Conservation (phyloP, 2,329 filamentous ascomycete species). For the Dothistroma septosporum region DNA sequence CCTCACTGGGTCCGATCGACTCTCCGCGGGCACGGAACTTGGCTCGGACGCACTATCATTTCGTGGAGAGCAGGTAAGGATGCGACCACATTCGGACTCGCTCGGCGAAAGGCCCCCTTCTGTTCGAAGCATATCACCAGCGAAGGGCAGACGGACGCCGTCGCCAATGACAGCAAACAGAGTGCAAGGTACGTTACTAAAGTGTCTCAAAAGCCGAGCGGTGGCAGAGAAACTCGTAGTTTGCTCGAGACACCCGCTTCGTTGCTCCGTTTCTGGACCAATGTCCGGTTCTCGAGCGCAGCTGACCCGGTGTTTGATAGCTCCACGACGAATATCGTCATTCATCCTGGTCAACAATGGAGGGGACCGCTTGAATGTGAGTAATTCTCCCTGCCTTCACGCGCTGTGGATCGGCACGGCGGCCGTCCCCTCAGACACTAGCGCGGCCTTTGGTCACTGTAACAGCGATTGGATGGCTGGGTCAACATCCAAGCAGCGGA, state of each 20-base stretch:
- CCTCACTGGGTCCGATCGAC: slow-evolving; percentile 77
- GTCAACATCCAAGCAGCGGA: too few species aligned
- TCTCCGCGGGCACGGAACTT: slow-evolving; percentile 81
- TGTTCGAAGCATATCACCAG: slow-evolving; percentile 61
- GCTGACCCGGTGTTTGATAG: slow-evolving; percentile 24
- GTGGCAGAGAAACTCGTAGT: not conserved
- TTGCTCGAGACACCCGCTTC: not conserved
- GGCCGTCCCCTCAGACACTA: too few species aligned
- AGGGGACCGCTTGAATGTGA: slow-evolving; percentile 52
- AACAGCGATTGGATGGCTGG: too few species aligned
- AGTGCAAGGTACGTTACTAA: slow-evolving; percentile 42
- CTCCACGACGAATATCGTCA: slow-evolving; percentile 76
- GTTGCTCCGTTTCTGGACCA: not conserved
- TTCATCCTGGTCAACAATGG: slow-evolving; percentile 83
- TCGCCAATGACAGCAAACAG: slow-evolving; percentile 34
- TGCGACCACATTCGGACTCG: slow-evolving; percentile 66
- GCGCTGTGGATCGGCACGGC: too few species aligned
- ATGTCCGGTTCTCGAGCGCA: not conserved
- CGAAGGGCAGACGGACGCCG: slow-evolving; percentile 43
- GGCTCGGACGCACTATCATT: slow-evolving; percentile 79
- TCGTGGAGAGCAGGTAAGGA: slow-evolving; percentile 78
- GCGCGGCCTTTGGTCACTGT: too few species aligned
- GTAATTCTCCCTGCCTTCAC: too few species aligned
- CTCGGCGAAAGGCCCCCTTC: slow-evolving; percentile 58
- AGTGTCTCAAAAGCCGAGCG: too few species aligned